Percentiles rank a stretch among this genome's conserved stretches.
These are phyloP conservation scores for Populus pruinosa DNA, from an alignment of 345 rosid species.

Conservation along the genomic window DNA sequence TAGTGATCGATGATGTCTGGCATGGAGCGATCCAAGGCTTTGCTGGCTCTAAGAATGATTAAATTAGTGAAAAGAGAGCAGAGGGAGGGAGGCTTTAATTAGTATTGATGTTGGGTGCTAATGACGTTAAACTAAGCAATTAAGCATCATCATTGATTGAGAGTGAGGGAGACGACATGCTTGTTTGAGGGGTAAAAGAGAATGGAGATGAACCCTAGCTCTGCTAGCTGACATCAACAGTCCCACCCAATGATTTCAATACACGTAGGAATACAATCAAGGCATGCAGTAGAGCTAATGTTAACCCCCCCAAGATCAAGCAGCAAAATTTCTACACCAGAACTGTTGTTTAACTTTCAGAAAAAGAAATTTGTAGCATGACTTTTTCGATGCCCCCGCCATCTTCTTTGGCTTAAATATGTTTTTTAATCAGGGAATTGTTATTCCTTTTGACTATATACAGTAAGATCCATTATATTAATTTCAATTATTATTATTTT, in stretches of 20 bases:
- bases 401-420: not conserved
- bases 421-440: not conserved
- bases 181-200: not conserved
- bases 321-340: not conserved
- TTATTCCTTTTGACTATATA: not conserved
- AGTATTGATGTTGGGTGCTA: not conserved
- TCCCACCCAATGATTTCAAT: not conserved
- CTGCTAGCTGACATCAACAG: not conserved
- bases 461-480: not conserved
- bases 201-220: not conserved
- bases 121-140: not conserved
- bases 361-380: not conserved
- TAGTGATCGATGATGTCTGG: not conserved
- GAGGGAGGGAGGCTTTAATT: not conserved
- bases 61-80: conserved; percentile 4
- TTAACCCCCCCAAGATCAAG: not conserved
- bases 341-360: not conserved
- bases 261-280: not conserved
- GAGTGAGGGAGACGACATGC: not conserved
- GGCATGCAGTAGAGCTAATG: not conserved
- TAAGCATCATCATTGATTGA: not conserved
- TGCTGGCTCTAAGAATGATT: not conserved
- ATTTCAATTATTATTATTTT: not conserved
- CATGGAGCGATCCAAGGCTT: conserved; percentile 4
- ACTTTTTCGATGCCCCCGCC: not conserved